Base-by-base conservation (phyloP, 768 basidiomycete species). In the Mycena vitilis region DNA sequence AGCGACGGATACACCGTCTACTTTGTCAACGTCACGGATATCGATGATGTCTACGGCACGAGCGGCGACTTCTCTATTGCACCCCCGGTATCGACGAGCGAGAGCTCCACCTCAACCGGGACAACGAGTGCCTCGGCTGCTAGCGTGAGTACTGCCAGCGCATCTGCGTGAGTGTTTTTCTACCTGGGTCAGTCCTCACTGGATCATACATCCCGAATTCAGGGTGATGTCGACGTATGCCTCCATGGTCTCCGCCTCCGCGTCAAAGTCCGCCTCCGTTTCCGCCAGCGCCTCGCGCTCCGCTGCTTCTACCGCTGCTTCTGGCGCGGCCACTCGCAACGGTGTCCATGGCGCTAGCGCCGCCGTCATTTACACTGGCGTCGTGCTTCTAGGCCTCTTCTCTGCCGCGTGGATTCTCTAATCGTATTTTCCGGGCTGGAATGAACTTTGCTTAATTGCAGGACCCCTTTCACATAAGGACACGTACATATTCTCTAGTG, bases 1-100 rank as follows among this genome's bases (percentile, higher is more conserved):
- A 73, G 71, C 18, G 52, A 15, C 25, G 69, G 45, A 11, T 73
- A 73, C 52, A 73, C 51, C 20, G 16, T 73, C 36, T 6, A 67
- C 40, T 68, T 73, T 42, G 71, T 73, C 53, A 68, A 64, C 59
- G 57, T 70, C 36, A 18, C 49, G 36, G 51, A 70, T 53, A 73
- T 70, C 48, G 57, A 67, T 58, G 52, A 70, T 2, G 54, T 61
- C 9, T 70, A 61, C 51, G 69, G 23, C 22, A 36, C 45, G 23
- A 70, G 69, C 44, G 15, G 48, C 13, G 37, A 25, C 5, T 70
- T 70, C 37, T 53, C 69, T 23, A 63, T 70, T 40, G 69, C 64
- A 7, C 34, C 68, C 15, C 34, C 68, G 16, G 42, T n/a, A 20
- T 59, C 62, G 15, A 68, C 60, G 23, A 70, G 25, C 51, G 60